Evolutionary conservation across 805 yeast species (phyloP).

Genomic region (Candida piceae): DNA sequence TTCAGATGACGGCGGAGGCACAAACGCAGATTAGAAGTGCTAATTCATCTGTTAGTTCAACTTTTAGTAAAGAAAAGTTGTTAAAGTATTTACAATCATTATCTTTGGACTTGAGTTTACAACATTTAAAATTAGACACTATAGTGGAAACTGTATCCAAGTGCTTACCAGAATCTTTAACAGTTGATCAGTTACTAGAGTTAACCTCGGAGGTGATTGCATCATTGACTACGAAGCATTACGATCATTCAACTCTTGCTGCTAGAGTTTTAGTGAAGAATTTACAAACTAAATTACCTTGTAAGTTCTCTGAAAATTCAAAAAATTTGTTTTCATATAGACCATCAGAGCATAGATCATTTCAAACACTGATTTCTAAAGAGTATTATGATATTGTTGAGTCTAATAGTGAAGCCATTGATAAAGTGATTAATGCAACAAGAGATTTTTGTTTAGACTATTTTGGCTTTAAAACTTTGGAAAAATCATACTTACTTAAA

Average conservation of each 20-base stretch:
- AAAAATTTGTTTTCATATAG: conserved; percentile 59
- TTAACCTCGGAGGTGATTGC: conserved; percentile 91
- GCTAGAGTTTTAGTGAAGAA: conserved; percentile 85
- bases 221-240: conserved; percentile 89
- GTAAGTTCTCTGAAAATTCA: conserved; percentile 69
- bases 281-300: conserved; percentile 78
- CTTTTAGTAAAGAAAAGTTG: conserved; percentile 11
- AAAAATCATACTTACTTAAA: conserved; percentile 75
- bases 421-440: conserved; percentile 62
- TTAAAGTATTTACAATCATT: conserved; percentile 7
- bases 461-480: conserved; percentile 90
- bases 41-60: neutral
- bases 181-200: conserved; percentile 34
- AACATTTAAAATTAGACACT: conserved; percentile 40
- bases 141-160: conserved; percentile 42
- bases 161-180: conserved; percentile 46
- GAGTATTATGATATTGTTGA: conserved; percentile 53
- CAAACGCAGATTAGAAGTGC: conserved; percentile 3
- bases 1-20: conserved; percentile 13
- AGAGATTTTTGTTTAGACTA: conserved; percentile 77
- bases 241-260: conserved; percentile 87
- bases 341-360: conserved; percentile 66
- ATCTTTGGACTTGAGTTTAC: conserved; percentile 33
- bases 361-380: conserved; percentile 58
- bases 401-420: conserved; percentile 53